phyloP scores from a whole-genome alignment of 2,329 filamentous ascomycete genomes.

The Colletotrichum tamarilloi region DNA sequence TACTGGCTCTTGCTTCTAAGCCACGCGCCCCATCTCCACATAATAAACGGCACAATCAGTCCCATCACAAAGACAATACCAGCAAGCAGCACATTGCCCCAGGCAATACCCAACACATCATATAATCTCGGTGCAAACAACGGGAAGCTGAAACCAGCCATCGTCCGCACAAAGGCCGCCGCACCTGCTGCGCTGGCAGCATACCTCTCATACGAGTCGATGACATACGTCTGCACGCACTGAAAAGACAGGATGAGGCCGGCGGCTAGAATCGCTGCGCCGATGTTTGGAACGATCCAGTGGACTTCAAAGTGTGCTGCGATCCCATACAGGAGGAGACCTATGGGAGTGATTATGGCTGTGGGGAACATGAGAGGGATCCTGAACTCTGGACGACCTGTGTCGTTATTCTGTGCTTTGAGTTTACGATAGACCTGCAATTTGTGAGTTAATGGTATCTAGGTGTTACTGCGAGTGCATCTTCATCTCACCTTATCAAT shows the following conservation, averaged over 20 bases:
- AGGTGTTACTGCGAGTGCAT: no score
- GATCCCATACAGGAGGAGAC: slow-evolving; percentile 63
- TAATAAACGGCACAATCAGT: slow-evolving; percentile 33
- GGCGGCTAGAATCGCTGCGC: slow-evolving; percentile 56
- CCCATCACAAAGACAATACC: slow-evolving; percentile 36
- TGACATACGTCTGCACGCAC: slow-evolving; percentile 68
- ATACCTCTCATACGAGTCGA: slow-evolving; percentile 37
- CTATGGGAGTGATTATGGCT: slow-evolving; percentile 55
- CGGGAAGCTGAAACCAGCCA: slow-evolving; percentile 68
- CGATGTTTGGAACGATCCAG: slow-evolving; percentile 69
- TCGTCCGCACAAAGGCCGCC: slow-evolving; percentile 63
- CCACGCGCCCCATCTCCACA: slow-evolving; percentile 39
- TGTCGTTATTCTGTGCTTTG: slow-evolving; percentile 40
- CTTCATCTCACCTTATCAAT: slow-evolving; percentile 44
- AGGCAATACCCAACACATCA: slow-evolving; percentile 54
- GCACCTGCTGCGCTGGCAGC: slow-evolving; percentile 35
- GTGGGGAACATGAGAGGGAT: slow-evolving; percentile 49
- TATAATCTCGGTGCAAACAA: slow-evolving; percentile 63
- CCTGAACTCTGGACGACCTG: slow-evolving; percentile 48
- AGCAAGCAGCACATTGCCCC: slow-evolving; percentile 52
- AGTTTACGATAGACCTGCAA: slow-evolving; percentile 42
- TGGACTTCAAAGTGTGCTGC: slow-evolving; percentile 52
- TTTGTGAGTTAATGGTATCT: not conserved
- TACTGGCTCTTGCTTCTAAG: slow-evolving; percentile 36
- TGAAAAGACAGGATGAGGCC: slow-evolving; percentile 69